Evolutionary conservation across 2,329 filamentous ascomycete genomes (phyloP).

Genomic region (Akanthomyces dipterigenus): DNA sequence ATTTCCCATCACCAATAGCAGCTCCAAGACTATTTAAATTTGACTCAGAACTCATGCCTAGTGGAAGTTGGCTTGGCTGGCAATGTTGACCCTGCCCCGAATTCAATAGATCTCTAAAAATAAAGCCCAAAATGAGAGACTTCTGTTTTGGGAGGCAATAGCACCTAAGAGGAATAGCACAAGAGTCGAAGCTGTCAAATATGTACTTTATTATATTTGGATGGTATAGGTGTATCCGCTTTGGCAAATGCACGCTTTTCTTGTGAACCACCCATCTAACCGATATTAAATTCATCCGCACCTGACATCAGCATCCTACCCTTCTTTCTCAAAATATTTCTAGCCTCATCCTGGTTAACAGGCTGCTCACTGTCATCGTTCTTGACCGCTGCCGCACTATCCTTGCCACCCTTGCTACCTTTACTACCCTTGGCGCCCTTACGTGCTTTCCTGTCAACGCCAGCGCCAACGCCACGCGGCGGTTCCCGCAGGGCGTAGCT

Average conservation of each 20-base stretch:
- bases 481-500: conserved; percentile 85
- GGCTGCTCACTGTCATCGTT: conserved; percentile 33
- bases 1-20: too few species aligned
- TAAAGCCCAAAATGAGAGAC: too few species aligned
- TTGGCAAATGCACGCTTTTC: conserved; percentile 10
- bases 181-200: neutral
- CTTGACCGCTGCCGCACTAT: conserved; percentile 23
- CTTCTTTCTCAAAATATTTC: conserved; percentile 50
- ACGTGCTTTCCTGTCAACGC: conserved; percentile 40
- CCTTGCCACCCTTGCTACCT: neutral
- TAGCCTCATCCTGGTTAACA: conserved; percentile 26
- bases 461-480: conserved; percentile 70
- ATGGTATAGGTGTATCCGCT: neutral
- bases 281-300: conserved; percentile 63
- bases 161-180: neutral
- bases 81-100: too few species aligned
- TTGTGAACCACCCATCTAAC: conserved; percentile 28
- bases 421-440: conserved; percentile 5
- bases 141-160: too few species aligned
- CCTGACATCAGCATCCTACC: conserved; percentile 59
- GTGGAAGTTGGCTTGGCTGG: too few species aligned
- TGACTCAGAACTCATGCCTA: too few species aligned
- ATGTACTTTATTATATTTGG: neutral
- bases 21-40: too few species aligned
- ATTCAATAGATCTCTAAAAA: neutral